phyloP scores from a whole-genome alignment of 306 rosid genomes.

The Malus sylvestris region DNA sequence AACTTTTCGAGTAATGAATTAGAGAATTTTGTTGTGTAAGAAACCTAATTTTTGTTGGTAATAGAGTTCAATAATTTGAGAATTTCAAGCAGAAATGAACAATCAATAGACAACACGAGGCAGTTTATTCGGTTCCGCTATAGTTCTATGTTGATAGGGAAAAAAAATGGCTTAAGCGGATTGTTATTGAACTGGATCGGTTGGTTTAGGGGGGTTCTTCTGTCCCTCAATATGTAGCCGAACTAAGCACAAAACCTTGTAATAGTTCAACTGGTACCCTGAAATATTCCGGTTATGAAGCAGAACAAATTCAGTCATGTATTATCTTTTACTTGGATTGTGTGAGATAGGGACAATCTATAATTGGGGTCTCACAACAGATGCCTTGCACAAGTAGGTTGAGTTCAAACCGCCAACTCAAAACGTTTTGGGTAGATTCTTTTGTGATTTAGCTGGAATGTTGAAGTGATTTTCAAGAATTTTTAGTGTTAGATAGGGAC shows the following conservation, averaged over 20 bases:
- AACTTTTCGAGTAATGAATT: background rate
- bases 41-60: background rate
- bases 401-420: background rate
- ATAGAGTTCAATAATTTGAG: background rate
- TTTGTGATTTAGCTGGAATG: background rate
- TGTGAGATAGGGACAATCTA: background rate
- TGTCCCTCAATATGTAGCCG: too few species aligned
- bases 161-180: too few species aligned
- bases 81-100: background rate
- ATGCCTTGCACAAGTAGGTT: background rate
- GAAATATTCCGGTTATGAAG: too few species aligned
- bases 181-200: too few species aligned
- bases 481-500: too few species aligned
- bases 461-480: background rate
- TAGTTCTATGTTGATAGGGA: too few species aligned
- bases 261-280: too few species aligned
- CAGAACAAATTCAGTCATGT: background rate
- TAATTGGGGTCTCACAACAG: background rate
- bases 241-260: too few species aligned
- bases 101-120: background rate
- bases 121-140: too few species aligned
- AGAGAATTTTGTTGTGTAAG: background rate
- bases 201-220: too few species aligned
- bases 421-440: background rate
- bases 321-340: background rate